Evolutionary conservation across 2,329 filamentous ascomycete genomes (phyloP), one percentile per base, ranked within the genome.

Genomic region (Chaetothyriales sp.): DNA sequence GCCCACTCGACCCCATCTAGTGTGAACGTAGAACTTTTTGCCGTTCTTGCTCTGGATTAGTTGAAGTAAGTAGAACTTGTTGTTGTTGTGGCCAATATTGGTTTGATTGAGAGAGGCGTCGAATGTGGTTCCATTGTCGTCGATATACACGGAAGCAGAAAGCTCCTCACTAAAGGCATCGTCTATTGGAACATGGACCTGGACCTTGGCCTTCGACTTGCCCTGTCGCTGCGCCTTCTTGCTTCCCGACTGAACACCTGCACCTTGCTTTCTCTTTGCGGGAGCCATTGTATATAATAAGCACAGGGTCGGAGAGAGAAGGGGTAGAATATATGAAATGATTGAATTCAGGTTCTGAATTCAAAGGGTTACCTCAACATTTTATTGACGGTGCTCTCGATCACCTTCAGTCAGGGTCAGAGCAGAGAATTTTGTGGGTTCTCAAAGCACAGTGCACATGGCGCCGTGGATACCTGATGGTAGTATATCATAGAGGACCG

Each of bases 61-160:
- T 71, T 90, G 85, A 25, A 89, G 65, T 25, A 80, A 78, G 62
- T 89, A 90, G 65, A 89, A 90, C 59, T 92, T 92, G 66, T 92
- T 90, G 66, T 85, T 85, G 63, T 90, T 92, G 28, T 15, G 2
- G 46, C 75, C 67, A 0, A 72, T 69, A 58, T 88, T 85, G 9
- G 86, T 85, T 64, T 89, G 84, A 59, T 89, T 92, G 46, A 94
- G 71, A 0, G 84, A 81, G 0, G 85, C 86, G 63, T 94, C 87
- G 65, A 79, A 90, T 47, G 90, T 86, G 51, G 83, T 68, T 18
- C 80, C 79, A 43, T 76, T 67, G 1, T 76, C 67, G 54, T 83
- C 83, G 51, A 90, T 77, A 62, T 84, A 81, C 29, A 94, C 86
- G 18, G 68, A 62, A 43, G 69, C 72, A 13, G 60, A 63, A 9